Evolutionary conservation across 2,329 filamentous ascomycete genomes (phyloP).

Genomic region (Clarireedia hainanense): DNA sequence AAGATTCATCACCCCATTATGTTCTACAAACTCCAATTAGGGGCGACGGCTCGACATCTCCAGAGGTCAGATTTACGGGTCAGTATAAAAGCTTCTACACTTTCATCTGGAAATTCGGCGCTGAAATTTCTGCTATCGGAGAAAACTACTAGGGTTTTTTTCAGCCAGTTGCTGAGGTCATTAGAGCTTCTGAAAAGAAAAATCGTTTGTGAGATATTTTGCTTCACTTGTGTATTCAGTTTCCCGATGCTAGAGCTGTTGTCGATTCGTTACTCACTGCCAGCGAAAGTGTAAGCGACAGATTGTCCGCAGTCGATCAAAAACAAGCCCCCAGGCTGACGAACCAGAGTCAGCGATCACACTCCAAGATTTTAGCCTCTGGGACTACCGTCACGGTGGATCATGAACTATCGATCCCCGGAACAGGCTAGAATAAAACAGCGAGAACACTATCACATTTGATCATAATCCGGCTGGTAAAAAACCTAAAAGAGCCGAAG

Average conservation of each 20-base stretch:
- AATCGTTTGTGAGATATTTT: not conserved
- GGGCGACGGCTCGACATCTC: no score
- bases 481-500: no score
- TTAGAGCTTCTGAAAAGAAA: not conserved
- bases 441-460: no score
- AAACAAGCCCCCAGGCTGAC: not conserved
- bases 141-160: constrained; percentile 3
- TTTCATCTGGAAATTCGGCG: no score
- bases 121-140: not conserved
- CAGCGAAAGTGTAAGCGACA: not conserved
- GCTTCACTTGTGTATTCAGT: not conserved
- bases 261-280: constrained; percentile 1
- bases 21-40: no score
- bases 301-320: not conserved
- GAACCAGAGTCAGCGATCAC: not conserved
- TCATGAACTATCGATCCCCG: no score
- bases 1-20: no score
- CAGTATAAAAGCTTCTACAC: no score
- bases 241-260: not conserved
- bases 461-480: no score
- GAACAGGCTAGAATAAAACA: no score
- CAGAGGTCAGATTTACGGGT: no score
- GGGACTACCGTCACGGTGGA: not conserved
- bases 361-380: not conserved
- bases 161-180: constrained; percentile 1